These are phyloP conservation scores for Trametes maxima DNA, from an alignment of 768 basidiomycete species.

Conservation along the genomic window DNA sequence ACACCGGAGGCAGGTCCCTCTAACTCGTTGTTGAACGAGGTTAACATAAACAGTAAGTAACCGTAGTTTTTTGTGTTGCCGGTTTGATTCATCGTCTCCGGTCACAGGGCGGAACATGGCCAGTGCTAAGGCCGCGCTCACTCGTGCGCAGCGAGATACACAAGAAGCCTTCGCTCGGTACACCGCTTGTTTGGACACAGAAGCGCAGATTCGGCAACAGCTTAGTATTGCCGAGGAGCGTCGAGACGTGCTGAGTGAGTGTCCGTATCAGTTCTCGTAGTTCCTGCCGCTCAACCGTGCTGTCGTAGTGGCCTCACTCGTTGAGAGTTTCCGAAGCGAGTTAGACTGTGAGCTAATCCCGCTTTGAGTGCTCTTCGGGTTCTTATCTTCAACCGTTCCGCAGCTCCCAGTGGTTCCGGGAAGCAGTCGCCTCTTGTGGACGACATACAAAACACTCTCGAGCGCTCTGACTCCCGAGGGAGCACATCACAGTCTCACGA, in stretches of 20 bases:
- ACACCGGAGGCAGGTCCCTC: conserved; percentile 15
- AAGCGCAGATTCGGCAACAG: conserved; percentile 65
- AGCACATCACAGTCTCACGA: conserved; percentile 27
- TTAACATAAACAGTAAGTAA: conserved; percentile 47
- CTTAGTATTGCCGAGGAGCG: conserved; percentile 67
- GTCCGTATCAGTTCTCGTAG: too few species aligned
- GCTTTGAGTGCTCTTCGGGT: neutral
- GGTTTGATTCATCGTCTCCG: conserved; percentile 12
- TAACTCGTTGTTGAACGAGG: conserved; percentile 24
- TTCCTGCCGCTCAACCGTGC: conserved; percentile 18
- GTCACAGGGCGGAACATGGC: conserved; percentile 60
- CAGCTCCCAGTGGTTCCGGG: conserved; percentile 18
- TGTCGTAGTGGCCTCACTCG: conserved; percentile 28
- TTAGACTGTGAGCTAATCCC: conserved; percentile 26
- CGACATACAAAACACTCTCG: conserved; percentile 21
- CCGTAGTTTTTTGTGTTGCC: neutral
- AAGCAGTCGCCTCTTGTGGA: conserved; percentile 22
- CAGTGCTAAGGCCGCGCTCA: conserved; percentile 58
- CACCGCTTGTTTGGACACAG: conserved; percentile 67
- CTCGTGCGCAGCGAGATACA: conserved; percentile 68
- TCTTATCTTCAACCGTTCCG: neutral
- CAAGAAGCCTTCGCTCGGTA: conserved; percentile 74
- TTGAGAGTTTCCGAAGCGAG: conserved; percentile 27
- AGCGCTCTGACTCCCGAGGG: conserved; percentile 24
- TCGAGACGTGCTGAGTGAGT: conserved; percentile 59